Evolutionary conservation across 2,329 filamentous ascomycete genomes (phyloP), one percentile per base, ranked within the genome.

Genomic region (Hypoxylon sp.): DNA sequence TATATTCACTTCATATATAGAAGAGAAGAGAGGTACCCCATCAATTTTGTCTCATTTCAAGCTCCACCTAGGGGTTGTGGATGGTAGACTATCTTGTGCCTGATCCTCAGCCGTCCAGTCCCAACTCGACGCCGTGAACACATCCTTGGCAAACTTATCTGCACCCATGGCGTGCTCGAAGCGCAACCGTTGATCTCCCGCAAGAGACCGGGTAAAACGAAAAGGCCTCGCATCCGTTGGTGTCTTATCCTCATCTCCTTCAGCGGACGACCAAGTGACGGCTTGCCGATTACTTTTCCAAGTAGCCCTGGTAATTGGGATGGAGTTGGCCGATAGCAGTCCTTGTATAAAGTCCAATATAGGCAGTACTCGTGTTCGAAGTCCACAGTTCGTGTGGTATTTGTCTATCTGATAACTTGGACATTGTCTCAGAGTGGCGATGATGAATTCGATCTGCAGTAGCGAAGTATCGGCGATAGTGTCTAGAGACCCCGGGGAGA

Each of bases 351-450:
- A 80, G 45, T 88, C 85, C 11, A 91, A 69, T 3, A 89, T 77
- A 5, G 87, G 86, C 27, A 88, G 72, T 3, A 91, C 69, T 12
- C 84, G 78, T 2, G 82, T 83, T 32, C 87, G 76, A 26, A 90
- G 75, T 1, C 89, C 89, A 64, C 89, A 92, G 67, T 91, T 88
- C 1, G 78, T 78, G 67, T 92, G 89, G 64, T 90, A 77, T 58
- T 79, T 80, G 68, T 92, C 87, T 51, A 91, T 80, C 67, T 91
- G 89, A 65, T 91, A 91, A 46, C 78, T 80, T 1, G 88, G 85
- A 38, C 81, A 84, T 68, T 90, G 84, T 26, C 83, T 79, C 15
- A 91, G 72, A 0, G 77, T 76, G 7, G 80, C 72, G 11, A 91
- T 66, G 1, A 91, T 65, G 17, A 79, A 74, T 45, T 83, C 77